Conservation (phyloP, 2,329 filamentous ascomycete species). For the Fusarium subglutinans region DNA sequence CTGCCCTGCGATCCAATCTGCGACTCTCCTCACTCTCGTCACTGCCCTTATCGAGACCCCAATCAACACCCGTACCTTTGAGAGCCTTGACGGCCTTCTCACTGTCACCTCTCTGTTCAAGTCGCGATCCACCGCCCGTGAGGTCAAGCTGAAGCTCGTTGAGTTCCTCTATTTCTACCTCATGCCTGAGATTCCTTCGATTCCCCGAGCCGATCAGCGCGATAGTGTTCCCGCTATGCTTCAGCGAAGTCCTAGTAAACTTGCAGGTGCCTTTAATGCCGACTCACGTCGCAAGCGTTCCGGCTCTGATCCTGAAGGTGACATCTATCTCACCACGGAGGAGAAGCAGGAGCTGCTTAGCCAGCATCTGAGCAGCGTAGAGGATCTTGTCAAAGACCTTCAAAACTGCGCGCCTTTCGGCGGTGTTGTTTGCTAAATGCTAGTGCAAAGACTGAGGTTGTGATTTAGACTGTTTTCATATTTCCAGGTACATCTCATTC, state of each 20-base stretch:
- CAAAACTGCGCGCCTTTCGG: conserved; percentile 81
- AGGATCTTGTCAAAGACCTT: conserved; percentile 85
- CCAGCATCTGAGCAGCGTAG: conserved; percentile 81
- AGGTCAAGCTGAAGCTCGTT: conserved; percentile 94
- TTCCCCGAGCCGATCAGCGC: conserved; percentile 58
- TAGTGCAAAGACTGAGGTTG: not conserved
- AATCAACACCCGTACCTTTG: conserved; percentile 89
- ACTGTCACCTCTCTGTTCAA: conserved; percentile 95
- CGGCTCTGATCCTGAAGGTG: conserved; percentile 53
- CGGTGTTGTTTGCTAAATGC: conserved; percentile 59
- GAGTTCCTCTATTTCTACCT: conserved; percentile 99
- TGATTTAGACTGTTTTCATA: not conserved
- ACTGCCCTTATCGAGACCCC: conserved; percentile 88
- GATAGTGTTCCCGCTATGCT: conserved; percentile 62
- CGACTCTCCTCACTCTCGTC: conserved; percentile 89
- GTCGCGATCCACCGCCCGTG: conserved; percentile 81
- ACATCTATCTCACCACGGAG: conserved; percentile 66
- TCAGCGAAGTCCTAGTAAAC: conserved; percentile 75
- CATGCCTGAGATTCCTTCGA: conserved; percentile 83
- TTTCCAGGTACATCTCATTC: not conserved
- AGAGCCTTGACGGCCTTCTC: conserved; percentile 88
- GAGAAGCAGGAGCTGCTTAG: conserved; percentile 85
- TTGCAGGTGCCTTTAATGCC: conserved; percentile 64
- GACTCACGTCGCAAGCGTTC: conserved; percentile 47
- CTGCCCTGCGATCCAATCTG: conserved; percentile 89